phyloP scores from a whole-genome alignment of 1,284 basidiomycete genomes.

The Leccinum huronense region DNA sequence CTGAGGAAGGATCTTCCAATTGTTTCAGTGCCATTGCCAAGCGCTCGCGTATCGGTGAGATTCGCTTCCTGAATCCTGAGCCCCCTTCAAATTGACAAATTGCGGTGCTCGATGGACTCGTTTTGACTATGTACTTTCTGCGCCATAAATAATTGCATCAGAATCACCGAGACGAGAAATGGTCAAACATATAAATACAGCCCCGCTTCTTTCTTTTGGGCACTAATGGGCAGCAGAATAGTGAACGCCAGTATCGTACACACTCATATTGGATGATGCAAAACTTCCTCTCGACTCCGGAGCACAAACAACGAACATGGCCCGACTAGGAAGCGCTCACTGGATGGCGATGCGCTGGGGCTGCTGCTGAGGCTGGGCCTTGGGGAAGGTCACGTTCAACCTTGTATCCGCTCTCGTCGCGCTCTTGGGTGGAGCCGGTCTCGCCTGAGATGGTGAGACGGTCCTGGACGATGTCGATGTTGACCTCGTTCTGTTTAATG shows the following conservation, averaged over 20 bases:
- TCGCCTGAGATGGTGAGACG: slow-evolving; percentile 49
- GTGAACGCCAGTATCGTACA: slow-evolving; percentile 10
- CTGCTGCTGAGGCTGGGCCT: slow-evolving; percentile 35
- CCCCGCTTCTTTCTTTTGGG: background rate
- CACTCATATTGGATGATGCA: background rate
- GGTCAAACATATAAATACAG: background rate
- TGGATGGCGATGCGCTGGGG: slow-evolving; percentile 39
- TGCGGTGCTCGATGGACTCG: too few relatives aligned
- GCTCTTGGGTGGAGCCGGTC: slow-evolving; percentile 34
- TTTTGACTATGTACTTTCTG: background rate
- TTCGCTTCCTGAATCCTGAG: too few relatives aligned
- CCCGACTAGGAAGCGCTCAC: slow-evolving; percentile 11
- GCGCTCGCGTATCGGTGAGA: too few relatives aligned
- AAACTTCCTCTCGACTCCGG: background rate
- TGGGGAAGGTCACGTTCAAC: slow-evolving; percentile 49
- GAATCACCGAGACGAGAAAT: background rate
- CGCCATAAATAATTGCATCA: background rate
- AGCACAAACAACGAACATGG: background rate
- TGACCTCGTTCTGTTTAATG: slow-evolving; percentile 43
- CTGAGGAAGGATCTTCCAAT: too few relatives aligned
- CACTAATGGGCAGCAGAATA: background rate
- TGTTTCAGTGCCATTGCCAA: too few relatives aligned
- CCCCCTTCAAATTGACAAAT: too few relatives aligned
- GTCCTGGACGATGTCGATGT: slow-evolving; percentile 43
- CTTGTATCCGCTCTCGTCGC: slow-evolving; percentile 44